Evolutionary conservation across 768 basidiomycete species (phyloP), one percentile per base, ranked within the genome.

Genomic region (Leccinum disarticulatum): DNA sequence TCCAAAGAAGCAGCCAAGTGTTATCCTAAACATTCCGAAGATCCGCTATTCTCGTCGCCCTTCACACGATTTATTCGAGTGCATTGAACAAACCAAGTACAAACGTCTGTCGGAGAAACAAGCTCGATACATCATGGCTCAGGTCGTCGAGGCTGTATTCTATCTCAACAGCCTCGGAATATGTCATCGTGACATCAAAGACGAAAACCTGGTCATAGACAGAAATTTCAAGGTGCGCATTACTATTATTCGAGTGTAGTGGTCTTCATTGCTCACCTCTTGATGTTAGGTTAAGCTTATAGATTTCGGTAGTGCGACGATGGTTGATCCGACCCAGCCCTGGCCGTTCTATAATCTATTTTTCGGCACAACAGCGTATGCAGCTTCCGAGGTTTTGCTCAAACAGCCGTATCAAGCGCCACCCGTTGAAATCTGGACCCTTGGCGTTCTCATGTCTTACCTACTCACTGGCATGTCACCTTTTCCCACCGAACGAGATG

Each of bases 111-210:
- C 85, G 13, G 94, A 96, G 73, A 77, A 76, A 51, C 85, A 90
- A 69, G 90, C 93, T 10, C 84, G 87, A 55, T 87, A 87, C 74
- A 86, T 97, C 64, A 94, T 96, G 71, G 79, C 81, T 35, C 95
- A 98, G 75, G 84, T 97, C 48, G 91, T 93, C 54, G 90, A 93
- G 57, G 90, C 87, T 38, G 89, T 95, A 6, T 75, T 83, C 61
- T 93, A 95, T 69, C 81, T 98, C 36, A 83, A 96, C 67, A 77
- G 79, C 50, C 87, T 85, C 60, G 93, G 95, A 28, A 91, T 98
- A 65, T 87, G 90, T 0, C 96, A 99, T 73, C 88, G 96, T 43
- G 96, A 99, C 72, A 87, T 99, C 67, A 99, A 99, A 72, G 96
- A 98, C 57, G 96, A 99, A 74, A 99, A 99, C 69, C 74, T 95